These are phyloP conservation scores for Atkinsonella texensis DNA, from an alignment of 2,329 filamentous ascomycete species.

Conservation along the genomic window DNA sequence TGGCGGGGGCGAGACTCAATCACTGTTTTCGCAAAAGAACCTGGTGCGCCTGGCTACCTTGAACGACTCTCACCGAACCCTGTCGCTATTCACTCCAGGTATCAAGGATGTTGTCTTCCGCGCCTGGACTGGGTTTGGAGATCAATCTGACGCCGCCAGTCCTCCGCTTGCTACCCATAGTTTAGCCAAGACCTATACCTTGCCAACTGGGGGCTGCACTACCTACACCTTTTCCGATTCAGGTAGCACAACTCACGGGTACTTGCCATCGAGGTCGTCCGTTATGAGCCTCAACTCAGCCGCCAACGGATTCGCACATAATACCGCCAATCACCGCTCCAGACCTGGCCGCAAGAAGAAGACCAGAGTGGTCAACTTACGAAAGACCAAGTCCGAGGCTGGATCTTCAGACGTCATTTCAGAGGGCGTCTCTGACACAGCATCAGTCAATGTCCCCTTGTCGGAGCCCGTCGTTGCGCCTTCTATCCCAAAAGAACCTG, in stretches of 20 bases:
- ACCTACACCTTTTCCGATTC: constrained; percentile 66
- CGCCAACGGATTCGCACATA: constrained; percentile 50
- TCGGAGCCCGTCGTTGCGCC: constrained; percentile 48
- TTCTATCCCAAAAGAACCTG: constrained; percentile 47
- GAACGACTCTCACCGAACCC: constrained; percentile 76
- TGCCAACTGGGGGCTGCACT: constrained; percentile 43
- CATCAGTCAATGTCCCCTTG: constrained; percentile 44
- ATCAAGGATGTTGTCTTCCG: constrained; percentile 84
- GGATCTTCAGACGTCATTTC: constrained; percentile 39
- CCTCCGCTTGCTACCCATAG: constrained; percentile 36
- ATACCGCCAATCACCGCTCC: constrained; percentile 46
- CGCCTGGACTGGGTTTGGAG: constrained; percentile 74
- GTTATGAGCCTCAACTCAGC: constrained; percentile 50
- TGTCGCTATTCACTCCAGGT: constrained; percentile 85
- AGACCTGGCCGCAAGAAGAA: constrained; percentile 65
- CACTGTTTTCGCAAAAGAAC: constrained; percentile 92
- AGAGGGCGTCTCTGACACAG: constrained; percentile 37
- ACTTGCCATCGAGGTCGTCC: constrained; percentile 56
- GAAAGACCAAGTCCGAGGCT: constrained; percentile 45
- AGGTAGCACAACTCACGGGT: constrained; percentile 49
- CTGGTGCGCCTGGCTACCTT: constrained; percentile 70
- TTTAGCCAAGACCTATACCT: constrained; percentile 52
- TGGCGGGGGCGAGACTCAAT: constrained; percentile 68
- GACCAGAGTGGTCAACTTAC: constrained; percentile 69
- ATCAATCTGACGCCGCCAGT: constrained; percentile 50